Evolutionary conservation across 108 stramenopile species (phyloP), one percentile per base, ranked within the genome.

Genomic region (Fistulifera solaris): DNA sequence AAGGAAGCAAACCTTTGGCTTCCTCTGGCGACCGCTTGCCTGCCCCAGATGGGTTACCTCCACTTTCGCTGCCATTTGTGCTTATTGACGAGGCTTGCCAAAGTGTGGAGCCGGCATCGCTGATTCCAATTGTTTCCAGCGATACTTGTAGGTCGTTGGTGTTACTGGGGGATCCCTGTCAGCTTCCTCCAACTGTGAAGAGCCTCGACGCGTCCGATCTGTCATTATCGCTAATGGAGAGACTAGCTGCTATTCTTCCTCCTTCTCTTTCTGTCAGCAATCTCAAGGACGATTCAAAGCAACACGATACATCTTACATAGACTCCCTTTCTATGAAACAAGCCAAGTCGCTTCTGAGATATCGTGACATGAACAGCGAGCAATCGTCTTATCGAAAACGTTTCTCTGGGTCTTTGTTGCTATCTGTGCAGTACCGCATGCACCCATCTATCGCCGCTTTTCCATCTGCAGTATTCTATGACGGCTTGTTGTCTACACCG

Each of bases 361-460:
- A 27, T 15, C 51, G 40, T 17, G 35, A 60, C 14, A 25, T 35
- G 31, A 19, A 28, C 6, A 17, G 69, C 40, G 27, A 38, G 26
- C 24, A 26, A 25, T 12, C 50, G 49, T 77, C 79, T 2, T 92
- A 92, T 51, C 65, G 75, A n/a, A 92, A 88, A 45, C 65, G 70
- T 12, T 87, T 73, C 63, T 58, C 80, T 22, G 90, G 96, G 5
- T 87, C 92, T 27, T 52, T 95, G 18, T 79, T 97, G 13, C 88
- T 99, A 1, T 83, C 86, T 24, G 59, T 81, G 4, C 92, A 94
- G 56, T 95, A 96, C 73, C 81, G 97, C 24, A 98, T 98, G 97
- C 95, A 94, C 64, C 94, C 95, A 15, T 77, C 76, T n/a, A 94
- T 98, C 44, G 73, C 91, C n/a, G 87, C 89, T 18, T 96, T 94